Conservation (phyloP, 2,329 filamentous ascomycete species). For the Pseudopyricularia cyperi region DNA sequence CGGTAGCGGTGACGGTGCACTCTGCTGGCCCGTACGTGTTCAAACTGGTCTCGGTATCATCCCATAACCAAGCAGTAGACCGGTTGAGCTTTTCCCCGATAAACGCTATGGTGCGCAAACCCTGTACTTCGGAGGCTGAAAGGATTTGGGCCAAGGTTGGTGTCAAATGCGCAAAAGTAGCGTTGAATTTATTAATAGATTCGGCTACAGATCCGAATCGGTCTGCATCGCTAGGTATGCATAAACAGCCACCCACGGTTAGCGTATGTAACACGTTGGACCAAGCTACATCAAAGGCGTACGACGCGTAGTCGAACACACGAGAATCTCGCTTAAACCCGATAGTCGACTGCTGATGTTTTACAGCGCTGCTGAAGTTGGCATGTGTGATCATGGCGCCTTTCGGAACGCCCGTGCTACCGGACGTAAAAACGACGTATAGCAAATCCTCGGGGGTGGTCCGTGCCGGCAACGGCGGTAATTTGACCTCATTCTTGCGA, state of each 20-base stretch:
- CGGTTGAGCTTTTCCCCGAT: background rate
- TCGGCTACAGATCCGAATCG: background rate
- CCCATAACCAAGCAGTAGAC: background rate
- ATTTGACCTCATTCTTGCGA: too few relatives aligned
- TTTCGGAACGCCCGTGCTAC: conserved; percentile 45
- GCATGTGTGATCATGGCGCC: conserved; percentile 43
- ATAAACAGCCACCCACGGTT: background rate
- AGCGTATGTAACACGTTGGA: conserved; percentile 24
- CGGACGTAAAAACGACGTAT: conserved; percentile 42
- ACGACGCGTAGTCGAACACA: conserved; percentile 21
- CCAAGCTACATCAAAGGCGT: conserved; percentile 30
- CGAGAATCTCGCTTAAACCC: background rate
- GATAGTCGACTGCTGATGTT: background rate
- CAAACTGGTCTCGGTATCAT: background rate
- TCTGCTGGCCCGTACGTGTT: background rate
- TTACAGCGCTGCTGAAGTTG: conserved; percentile 54
- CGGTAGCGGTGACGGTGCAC: conserved; percentile 1
- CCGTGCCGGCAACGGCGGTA: background rate
- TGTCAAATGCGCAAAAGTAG: conserved; percentile 43
- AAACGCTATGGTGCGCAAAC: too few relatives aligned
- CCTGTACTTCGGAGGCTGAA: too few relatives aligned
- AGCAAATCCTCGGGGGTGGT: conserved; percentile 20
- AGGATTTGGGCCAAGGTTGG: too few relatives aligned
- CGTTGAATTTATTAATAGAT: conserved; percentile 40
- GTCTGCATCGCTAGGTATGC: background rate